phyloP scores from a whole-genome alignment of 2,329 filamentous ascomycete species.

The Fonsecaea pugnacius region DNA sequence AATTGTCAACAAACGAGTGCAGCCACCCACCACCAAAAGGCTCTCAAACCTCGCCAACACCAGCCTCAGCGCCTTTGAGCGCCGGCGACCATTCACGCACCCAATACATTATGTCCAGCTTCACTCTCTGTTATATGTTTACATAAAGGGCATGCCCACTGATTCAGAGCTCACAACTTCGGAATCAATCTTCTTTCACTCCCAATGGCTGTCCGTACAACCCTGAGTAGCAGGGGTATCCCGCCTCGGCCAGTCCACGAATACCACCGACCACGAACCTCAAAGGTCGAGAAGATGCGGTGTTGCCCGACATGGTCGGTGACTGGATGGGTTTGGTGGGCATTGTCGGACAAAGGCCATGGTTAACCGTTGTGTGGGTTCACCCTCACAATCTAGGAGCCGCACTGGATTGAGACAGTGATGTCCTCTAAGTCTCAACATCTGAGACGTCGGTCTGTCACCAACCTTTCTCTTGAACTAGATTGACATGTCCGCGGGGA shows the following conservation, averaged over 20 bases:
- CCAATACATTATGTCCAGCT: not conserved
- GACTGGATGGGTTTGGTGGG: not conserved
- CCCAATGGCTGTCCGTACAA: not conserved
- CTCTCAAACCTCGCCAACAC: too few relatives aligned
- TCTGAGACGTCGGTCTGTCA: conserved; percentile 24
- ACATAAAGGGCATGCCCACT: not conserved
- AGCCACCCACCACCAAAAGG: too few relatives aligned
- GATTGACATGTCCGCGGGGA: conserved; percentile 10
- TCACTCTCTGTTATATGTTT: not conserved
- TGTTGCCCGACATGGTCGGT: not conserved
- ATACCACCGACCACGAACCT: not conserved
- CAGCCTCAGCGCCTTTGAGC: not conserved
- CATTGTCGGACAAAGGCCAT: not conserved
- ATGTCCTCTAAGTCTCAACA: conserved; percentile 15
- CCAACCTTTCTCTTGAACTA: not conserved
- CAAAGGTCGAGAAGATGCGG: not conserved
- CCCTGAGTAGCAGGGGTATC: not conserved
- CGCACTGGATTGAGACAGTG: not conserved
- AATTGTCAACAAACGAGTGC: not conserved
- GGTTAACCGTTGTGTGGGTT: not conserved
- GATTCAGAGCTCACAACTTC: not conserved
- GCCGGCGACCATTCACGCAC: not conserved
- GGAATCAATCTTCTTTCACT: not conserved
- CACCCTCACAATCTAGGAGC: conserved; percentile 3
- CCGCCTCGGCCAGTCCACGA: not conserved